Evolutionary conservation across 2,329 filamentous ascomycete species (phyloP), one percentile per base, ranked within the genome.

Genomic region (Pestalotiopsis sp.): DNA sequence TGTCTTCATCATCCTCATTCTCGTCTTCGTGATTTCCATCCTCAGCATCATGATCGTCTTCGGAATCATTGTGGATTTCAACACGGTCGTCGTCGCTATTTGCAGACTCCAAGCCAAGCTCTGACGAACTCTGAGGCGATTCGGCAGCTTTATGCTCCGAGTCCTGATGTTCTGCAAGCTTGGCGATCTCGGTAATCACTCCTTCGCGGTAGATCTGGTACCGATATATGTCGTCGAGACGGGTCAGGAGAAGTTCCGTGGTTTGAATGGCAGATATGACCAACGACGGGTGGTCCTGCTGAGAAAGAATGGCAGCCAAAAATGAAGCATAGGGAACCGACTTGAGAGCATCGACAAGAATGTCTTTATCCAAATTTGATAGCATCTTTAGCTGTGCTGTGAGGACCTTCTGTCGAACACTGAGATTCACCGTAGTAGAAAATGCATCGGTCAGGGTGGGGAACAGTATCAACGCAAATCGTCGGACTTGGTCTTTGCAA

Each of bases 201-300:
- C 96, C 96, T 81, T 99, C 97, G 0, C 96, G 93, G 77, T 99
- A 97, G 74, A 99, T 95, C 75, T 99, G 97, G 75, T 98, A 97
- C 31, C 93, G 91, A 77, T 99, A 99, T 38, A 98, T 93, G 25
- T 91, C 87, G 71, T 95, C 93, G 5, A 99, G 84, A 20, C 97
- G 91, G 75, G 91, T 91, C 69, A 98, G 87, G 1, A 99, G 87
- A 5, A 99, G 85, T 78, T 98, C 95, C 0, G 95, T 93, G 49
- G 95, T 95, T 76, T 97, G 93, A 17, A 99, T 84, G 20, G 94
- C 95, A 72, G 91, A 92, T 71, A 94, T 93, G 11, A 98, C 94
- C 4, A 99, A 84, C 2, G 91, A 91, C 0, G 93, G 88, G 73
- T 99, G 95, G 74, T 99, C 97, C 78, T 97, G 92, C 75, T 99